Conservation (phyloP, 2,329 filamentous ascomycete species). For the Penicillium nordicum region DNA sequence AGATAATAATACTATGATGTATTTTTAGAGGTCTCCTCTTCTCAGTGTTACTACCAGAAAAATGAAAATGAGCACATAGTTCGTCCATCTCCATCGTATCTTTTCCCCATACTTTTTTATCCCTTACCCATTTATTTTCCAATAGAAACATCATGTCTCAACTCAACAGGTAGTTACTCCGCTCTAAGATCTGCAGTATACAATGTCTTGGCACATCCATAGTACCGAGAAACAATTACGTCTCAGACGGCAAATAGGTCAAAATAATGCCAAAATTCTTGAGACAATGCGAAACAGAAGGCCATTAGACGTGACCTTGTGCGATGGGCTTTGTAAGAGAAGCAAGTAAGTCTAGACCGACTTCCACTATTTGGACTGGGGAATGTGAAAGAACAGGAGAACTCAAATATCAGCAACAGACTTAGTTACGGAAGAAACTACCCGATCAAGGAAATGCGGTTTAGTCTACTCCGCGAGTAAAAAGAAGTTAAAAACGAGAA, state of each 20-base stretch:
- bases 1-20: no score
- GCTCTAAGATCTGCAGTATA: conserved; percentile 3
- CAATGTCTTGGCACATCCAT: conserved; percentile 4
- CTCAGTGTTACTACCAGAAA: background rate
- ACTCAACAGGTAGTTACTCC: background rate
- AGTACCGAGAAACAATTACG: background rate
- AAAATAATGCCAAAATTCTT: background rate
- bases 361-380: background rate
- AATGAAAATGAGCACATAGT: background rate
- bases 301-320: background rate
- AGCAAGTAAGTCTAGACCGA: background rate
- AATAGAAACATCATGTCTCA: background rate
- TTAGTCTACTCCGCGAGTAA: background rate
- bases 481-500: conserved; percentile 1
- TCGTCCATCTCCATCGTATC: background rate
- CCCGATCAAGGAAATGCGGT: background rate
- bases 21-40: background rate
- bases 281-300: background rate
- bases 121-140: background rate
- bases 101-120: background rate
- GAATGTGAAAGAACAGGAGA: background rate
- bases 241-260: background rate
- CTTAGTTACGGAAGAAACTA: background rate
- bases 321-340: background rate
- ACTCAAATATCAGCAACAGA: background rate